Base-by-base conservation (phyloP, 352 stramenopile genomes). In the Plasmopara muralis region DNA sequence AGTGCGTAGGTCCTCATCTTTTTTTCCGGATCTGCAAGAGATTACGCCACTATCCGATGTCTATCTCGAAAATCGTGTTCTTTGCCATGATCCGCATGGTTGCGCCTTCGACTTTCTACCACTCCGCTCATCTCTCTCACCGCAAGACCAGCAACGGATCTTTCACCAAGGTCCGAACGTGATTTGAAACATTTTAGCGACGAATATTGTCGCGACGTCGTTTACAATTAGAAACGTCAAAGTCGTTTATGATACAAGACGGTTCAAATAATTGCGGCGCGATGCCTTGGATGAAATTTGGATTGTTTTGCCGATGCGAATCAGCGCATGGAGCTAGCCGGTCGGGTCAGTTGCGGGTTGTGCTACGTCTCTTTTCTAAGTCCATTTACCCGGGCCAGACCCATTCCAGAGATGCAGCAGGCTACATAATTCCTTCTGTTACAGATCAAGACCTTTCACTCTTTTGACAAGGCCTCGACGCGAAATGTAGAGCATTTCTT, bases 191-290 rank as follows among this genome's bases (percentile, higher is more conserved):
- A 95, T 99, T 29, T 78, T 97, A 12, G 81, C 88, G n/a, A 99
- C 94, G 6, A 98, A 98, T 61, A 97, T 99, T 25, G 95, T 94
- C 12, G 94, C 98, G 60, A 98, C 95, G 1, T 97, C 87, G 6
- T 55, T 98, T 6, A 98, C 95, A 2, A 98, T 98, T 47, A 86
- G 96, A 20, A 89, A 97, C 59, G 87, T 97, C 38, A 89, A 81
- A 40, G 67, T 88, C 60, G 96, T 99, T 1, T 92, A 99, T 48
- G 97, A 99, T 75, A 89, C 74, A 31, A 96, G 97, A 5, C 87
- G 96, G 44, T 90, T 96, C 18, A 99, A 96, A 53, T 76, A 95
- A 54, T 89, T 90, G 77, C 72, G 75, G 8, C 78, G 89, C 55
- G 65, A 93, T 43, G n/a, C n/a, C n/a, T n/a, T n/a, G n/a, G n/a